A percentile compares a stretch with the other conserved stretches of the same genome.
These are phyloP conservation scores for Silybum marianum DNA, from an alignment of 129 eudicot species.

Conservation along the genomic window DNA sequence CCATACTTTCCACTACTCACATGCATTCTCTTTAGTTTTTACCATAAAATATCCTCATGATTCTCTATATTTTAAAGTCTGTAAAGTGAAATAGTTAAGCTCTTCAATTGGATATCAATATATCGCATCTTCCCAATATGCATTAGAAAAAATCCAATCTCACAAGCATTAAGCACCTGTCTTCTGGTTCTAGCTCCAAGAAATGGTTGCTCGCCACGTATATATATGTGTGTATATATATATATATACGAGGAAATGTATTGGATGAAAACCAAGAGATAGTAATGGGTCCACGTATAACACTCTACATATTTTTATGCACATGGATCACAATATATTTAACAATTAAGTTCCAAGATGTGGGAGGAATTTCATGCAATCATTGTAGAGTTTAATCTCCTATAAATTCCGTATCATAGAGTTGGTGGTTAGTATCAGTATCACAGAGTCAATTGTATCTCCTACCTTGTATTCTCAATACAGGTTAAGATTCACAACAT, in stretches of 20 bases:
- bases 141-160: background rate
- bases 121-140: background rate
- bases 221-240: too few relatives aligned
- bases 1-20: background rate
- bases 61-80: background rate
- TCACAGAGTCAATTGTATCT: background rate
- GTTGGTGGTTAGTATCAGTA: background rate
- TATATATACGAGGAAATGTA: background rate
- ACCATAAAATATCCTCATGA: too few relatives aligned
- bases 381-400: background rate
- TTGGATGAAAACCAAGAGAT: too few relatives aligned
- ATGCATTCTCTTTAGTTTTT: background rate
- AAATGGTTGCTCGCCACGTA: background rate
- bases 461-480: background rate
- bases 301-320: background rate
- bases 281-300: too few relatives aligned
- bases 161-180: background rate
- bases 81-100: too few relatives aligned
- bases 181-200: background rate
- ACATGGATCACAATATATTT: slow-evolving; percentile 5
- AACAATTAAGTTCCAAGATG: background rate
- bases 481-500: background rate
- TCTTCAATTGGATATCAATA: too few relatives aligned
- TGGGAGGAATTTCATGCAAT: background rate
- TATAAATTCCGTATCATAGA: slow-evolving; percentile 9